Conservation (phyloP, 2,329 filamentous ascomycete species). For the Sarocladiaceae sp. region DNA sequence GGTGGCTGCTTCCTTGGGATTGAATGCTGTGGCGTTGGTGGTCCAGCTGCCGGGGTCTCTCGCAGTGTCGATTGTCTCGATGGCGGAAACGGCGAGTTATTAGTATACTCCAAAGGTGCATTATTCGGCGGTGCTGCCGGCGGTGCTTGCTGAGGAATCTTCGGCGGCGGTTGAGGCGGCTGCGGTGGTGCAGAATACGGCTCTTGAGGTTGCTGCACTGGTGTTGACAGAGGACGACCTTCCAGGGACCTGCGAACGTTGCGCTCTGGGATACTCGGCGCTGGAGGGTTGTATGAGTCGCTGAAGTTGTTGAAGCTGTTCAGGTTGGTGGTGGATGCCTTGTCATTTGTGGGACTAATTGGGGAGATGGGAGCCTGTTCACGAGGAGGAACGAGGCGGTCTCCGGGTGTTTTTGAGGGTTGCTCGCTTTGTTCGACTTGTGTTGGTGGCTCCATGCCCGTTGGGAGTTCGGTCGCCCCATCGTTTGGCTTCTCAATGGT, state of each 20-base stretch:
- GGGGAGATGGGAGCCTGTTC: conserved; percentile 1
- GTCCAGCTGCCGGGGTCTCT: background rate
- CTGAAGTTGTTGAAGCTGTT: background rate
- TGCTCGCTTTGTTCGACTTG: conserved; percentile 2
- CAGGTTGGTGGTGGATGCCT: background rate
- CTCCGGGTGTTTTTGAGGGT: background rate
- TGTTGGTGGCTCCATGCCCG: conserved; percentile 2
- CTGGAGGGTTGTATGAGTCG: too few species aligned
- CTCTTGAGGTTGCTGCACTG: conserved; percentile 5
- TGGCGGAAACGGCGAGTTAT: background rate
- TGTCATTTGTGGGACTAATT: background rate
- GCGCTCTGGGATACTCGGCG: background rate
- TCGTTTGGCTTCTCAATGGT: conserved; percentile 5
- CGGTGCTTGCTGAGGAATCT: background rate
- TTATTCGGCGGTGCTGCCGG: background rate
- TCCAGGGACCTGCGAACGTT: conserved; percentile 1
- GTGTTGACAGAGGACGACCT: background rate
- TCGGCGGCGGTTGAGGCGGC: background rate
- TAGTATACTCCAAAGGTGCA: background rate
- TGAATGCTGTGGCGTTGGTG: background rate
- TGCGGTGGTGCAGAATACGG: background rate
- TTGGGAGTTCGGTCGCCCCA: background rate
- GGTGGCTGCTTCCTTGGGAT: background rate
- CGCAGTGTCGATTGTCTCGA: background rate
- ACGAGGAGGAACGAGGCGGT: background rate